Conservation (phyloP, 2,329 filamentous ascomycete species). For the Pseudogymnoascus sp. region DNA sequence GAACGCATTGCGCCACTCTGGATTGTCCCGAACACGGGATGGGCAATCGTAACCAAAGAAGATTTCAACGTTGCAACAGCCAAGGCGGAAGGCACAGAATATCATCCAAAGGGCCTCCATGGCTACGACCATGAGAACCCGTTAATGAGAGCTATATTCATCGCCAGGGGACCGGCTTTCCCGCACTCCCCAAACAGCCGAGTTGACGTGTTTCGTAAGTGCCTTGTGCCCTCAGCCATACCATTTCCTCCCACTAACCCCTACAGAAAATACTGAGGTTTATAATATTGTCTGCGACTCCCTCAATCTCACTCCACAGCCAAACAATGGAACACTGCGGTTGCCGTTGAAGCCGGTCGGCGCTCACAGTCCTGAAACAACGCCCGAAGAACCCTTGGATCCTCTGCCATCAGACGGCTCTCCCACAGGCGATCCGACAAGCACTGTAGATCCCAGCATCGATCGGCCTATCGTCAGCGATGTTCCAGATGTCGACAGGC, state of each 20-base stretch:
- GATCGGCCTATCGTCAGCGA: slow-evolving; percentile 14
- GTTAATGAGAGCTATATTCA: slow-evolving; percentile 91
- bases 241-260: not conserved
- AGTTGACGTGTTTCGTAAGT: slow-evolving; percentile 72
- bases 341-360: slow-evolving; percentile 47
- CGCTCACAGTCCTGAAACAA: slow-evolving; percentile 43
- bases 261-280: slow-evolving; percentile 79
- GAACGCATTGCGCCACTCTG: slow-evolving; percentile 87
- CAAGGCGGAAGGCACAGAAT: slow-evolving; percentile 54
- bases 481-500: slow-evolving; percentile 2
- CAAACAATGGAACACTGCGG: slow-evolving; percentile 82
- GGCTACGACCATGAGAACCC: slow-evolving; percentile 94
- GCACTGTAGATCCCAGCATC: not conserved
- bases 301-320: slow-evolving; percentile 59
- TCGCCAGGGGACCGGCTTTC: slow-evolving; percentile 87
- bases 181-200: slow-evolving; percentile 75
- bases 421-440: not conserved
- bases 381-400: slow-evolving; percentile 44
- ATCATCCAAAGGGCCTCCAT: slow-evolving; percentile 77
- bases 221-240: not conserved
- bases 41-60: slow-evolving; percentile 75
- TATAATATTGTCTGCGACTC: slow-evolving; percentile 94
- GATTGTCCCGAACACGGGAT: slow-evolving; percentile 87
- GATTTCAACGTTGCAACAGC: slow-evolving; percentile 70
- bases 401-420: slow-evolving; percentile 31